Conservation (phyloP, 2,329 filamentous ascomycete genomes). For the Fusarium virguliforme region DNA sequence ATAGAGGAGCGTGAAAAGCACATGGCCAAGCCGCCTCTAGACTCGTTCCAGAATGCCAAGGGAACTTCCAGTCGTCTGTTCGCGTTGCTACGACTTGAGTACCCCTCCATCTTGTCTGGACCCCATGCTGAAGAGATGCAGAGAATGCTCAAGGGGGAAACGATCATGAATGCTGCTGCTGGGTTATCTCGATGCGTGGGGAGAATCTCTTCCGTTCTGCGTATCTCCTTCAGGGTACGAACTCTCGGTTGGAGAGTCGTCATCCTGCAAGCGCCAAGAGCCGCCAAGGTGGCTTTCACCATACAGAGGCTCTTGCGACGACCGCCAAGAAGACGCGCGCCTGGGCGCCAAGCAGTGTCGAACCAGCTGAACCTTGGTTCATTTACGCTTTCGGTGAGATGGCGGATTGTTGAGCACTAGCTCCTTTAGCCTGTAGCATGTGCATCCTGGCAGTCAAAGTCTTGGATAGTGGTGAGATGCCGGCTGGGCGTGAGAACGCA, state of each 20-base stretch:
- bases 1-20: slow-evolving; percentile 21
- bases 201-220: slow-evolving; percentile 20
- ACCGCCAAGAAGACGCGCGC: slow-evolving; percentile 26
- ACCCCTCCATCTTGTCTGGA: slow-evolving; percentile 18
- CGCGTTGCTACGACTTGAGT: slow-evolving; percentile 12
- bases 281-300: slow-evolving; percentile 35
- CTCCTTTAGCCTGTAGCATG: slow-evolving; percentile 14
- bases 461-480: slow-evolving; percentile 34
- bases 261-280: slow-evolving; percentile 46
- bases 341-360: slow-evolving; percentile 36
- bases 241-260: slow-evolving; percentile 39
- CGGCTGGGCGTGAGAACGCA: slow-evolving; percentile 17
- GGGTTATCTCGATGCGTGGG: slow-evolving; percentile 20
- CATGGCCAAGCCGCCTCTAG: slow-evolving; percentile 35
- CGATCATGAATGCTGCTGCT: slow-evolving; percentile 19
- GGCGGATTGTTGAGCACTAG: slow-evolving; percentile 36
- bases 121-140: slow-evolving; percentile 24
- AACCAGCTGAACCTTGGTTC: slow-evolving; percentile 47
- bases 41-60: slow-evolving; percentile 41
- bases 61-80: slow-evolving; percentile 14
- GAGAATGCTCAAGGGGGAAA: slow-evolving; percentile 12
- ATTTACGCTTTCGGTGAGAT: slow-evolving; percentile 40
- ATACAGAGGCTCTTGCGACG: slow-evolving; percentile 38
- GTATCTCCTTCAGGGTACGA: slow-evolving; percentile 18
- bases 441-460: slow-evolving; percentile 17